These are phyloP conservation scores for Colletotrichum lini DNA, from an alignment of 2,329 filamentous ascomycete genomes.

Conservation along the genomic window DNA sequence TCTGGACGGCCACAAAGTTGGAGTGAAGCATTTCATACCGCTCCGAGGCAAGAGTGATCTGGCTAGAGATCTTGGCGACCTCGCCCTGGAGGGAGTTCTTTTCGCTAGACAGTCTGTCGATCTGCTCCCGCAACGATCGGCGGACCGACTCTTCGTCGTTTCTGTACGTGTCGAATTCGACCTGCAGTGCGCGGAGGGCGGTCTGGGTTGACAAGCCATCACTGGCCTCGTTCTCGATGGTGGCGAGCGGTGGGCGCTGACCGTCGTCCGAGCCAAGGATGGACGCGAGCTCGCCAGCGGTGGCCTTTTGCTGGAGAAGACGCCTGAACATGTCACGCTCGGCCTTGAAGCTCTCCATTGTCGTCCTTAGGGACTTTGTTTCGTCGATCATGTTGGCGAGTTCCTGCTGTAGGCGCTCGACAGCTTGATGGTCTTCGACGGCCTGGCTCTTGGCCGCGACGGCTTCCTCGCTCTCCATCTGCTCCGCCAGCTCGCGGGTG, in stretches of 20 bases:
- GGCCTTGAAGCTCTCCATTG: slow-evolving; percentile 93
- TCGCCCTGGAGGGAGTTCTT: slow-evolving; percentile 88
- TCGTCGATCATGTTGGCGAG: slow-evolving; percentile 86
- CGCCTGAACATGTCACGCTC: slow-evolving; percentile 98
- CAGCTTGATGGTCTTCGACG: slow-evolving; percentile 76
- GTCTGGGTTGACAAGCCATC: slow-evolving; percentile 70
- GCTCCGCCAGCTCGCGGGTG: slow-evolving; percentile 86
- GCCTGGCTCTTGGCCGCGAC: slow-evolving; percentile 75
- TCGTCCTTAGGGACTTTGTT: slow-evolving; percentile 83
- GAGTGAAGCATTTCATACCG: slow-evolving; percentile 91
- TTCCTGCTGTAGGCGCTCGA: slow-evolving; percentile 80
- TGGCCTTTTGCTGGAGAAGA: slow-evolving; percentile 82
- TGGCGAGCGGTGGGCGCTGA: slow-evolving; percentile 68
- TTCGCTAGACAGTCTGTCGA: slow-evolving; percentile 84
- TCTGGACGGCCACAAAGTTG: slow-evolving; percentile 87
- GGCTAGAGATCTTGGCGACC: slow-evolving; percentile 83
- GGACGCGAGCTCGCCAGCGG: slow-evolving; percentile 74
- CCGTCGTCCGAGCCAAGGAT: slow-evolving; percentile 78
- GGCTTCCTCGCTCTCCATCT: slow-evolving; percentile 93
- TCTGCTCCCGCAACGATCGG: slow-evolving; percentile 85
- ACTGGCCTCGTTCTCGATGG: slow-evolving; percentile 70
- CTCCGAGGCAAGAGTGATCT: slow-evolving; percentile 85
- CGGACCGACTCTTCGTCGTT: slow-evolving; percentile 88
- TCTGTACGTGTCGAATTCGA: slow-evolving; percentile 90
- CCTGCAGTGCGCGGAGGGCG: slow-evolving; percentile 88